Conservation (phyloP, 169 alveolate genomes). For the Eimeria tenella region DNA sequence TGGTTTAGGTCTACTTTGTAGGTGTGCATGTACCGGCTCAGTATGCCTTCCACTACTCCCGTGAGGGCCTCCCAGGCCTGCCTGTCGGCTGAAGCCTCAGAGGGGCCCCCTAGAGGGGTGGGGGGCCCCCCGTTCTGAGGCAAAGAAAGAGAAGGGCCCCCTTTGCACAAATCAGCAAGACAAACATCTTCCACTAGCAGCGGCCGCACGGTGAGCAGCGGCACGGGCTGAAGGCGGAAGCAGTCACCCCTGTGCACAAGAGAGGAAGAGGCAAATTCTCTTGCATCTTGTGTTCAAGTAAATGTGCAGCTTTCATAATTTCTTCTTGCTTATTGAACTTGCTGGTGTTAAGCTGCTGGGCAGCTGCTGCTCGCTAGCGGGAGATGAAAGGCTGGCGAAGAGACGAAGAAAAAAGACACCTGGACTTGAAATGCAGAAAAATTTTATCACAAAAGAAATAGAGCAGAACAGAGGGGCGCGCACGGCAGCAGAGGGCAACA, state of each 20-base stretch:
- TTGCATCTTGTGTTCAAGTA: not conserved
- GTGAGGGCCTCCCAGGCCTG: conserved; percentile 61
- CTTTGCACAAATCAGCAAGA: not conserved
- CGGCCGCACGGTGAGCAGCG: conserved; percentile 60
- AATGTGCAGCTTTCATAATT: not conserved
- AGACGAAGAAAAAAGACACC: no score
- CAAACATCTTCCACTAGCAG: conserved; percentile 56
- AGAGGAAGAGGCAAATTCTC: not conserved
- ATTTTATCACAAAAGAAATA: no score
- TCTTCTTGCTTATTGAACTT: no score
- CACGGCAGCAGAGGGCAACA: no score
- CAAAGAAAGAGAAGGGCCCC: not conserved
- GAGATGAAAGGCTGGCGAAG: no score
- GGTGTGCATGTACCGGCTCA: not conserved
- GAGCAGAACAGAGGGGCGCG: no score
- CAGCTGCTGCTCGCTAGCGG: no score
- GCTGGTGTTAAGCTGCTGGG: no score
- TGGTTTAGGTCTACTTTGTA: not conserved
- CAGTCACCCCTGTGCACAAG: conserved; percentile 45
- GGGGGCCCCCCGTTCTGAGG: not conserved
- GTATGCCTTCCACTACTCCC: conserved; percentile 14
- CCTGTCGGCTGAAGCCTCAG: not conserved
- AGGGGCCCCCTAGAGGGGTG: not conserved
- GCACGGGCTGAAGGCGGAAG: conserved; percentile 60
- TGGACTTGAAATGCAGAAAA: no score